A percentile compares a stretch with the other conserved stretches of the same genome.
Conservation (phyloP, 805 yeast genomes). For the Starmerella floris region DNA sequence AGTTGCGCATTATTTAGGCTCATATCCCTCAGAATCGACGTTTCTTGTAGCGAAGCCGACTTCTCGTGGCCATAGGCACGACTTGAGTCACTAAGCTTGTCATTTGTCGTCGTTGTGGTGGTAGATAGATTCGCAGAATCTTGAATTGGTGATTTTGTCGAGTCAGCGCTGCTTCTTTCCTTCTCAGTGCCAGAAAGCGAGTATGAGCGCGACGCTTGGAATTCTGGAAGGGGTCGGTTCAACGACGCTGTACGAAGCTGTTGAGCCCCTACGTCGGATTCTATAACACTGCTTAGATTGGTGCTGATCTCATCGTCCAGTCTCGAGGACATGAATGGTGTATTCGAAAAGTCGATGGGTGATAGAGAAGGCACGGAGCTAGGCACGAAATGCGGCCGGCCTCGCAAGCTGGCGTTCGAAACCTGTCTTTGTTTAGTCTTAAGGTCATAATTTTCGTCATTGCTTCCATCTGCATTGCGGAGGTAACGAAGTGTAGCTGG, state of each 20-base stretch:
- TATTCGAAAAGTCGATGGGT: conserved; percentile 7
- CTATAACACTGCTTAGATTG: not conserved
- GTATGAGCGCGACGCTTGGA: not conserved
- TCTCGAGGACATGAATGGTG: conserved; percentile 4
- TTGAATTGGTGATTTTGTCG: too few species aligned
- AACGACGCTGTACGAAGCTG: not conserved
- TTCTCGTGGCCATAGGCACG: not conserved
- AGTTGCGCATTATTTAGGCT: conserved; percentile 9
- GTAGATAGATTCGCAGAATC: too few species aligned
- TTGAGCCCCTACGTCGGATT: too few species aligned
- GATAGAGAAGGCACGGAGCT: conserved; percentile 4
- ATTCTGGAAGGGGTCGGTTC: not conserved
- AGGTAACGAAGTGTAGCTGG: not conserved
- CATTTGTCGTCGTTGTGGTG: too few species aligned
- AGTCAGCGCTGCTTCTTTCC: not conserved
- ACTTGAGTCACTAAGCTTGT: too few species aligned
- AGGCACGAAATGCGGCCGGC: conserved; percentile 4
- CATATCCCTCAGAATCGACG: conserved; percentile 9
- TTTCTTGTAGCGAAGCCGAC: not conserved
- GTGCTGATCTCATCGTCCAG: conserved; percentile 1
- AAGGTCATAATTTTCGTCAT: not conserved
- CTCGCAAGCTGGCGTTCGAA: conserved; percentile 6
- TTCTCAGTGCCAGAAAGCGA: not conserved
- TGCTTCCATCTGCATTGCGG: not conserved
- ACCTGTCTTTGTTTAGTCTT: not conserved